phyloP scores from a whole-genome alignment of 2,329 filamentous ascomycete genomes.

The Trichoderma sp. region DNA sequence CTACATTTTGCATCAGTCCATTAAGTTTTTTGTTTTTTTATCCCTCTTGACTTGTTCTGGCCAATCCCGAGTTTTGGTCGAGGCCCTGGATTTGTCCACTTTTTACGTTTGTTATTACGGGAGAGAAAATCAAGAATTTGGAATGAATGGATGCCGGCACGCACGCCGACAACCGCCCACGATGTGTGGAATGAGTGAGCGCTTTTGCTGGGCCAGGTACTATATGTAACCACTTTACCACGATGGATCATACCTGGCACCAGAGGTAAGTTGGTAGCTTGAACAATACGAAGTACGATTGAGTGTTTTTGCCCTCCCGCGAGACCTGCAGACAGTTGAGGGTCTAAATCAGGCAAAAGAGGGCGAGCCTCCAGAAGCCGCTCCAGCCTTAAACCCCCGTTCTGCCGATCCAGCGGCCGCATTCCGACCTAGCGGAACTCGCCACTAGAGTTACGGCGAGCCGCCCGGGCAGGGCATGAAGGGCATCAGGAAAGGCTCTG shows the following conservation, averaged over 20 bases:
- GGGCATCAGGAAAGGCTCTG: not conserved
- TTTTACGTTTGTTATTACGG: not conserved
- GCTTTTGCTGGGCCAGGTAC: not conserved
- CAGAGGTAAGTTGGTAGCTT: not conserved
- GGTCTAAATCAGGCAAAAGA: not conserved
- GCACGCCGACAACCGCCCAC: not conserved
- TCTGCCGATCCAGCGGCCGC: not conserved
- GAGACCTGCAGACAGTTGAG: not conserved
- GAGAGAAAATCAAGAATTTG: not conserved
- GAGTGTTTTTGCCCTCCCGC: not conserved
- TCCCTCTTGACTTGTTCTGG: not conserved
- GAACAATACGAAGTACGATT: not conserved
- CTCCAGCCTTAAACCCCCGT: not conserved
- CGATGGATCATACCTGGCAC: not conserved
- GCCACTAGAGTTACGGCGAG: conserved; percentile 7
- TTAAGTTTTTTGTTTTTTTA: not conserved
- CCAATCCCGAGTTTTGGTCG: not conserved
- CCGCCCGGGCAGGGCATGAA: not conserved
- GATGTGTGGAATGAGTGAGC: not conserved
- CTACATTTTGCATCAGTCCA: not conserved
- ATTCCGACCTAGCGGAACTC: conserved; percentile 10
- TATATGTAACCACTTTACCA: not conserved
- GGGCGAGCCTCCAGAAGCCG: not conserved
- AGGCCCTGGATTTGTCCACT: not conserved
- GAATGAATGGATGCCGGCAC: not conserved